These are phyloP conservation scores for Corynascus novoguineensis DNA, from an alignment of 495 filamentous ascomycete genomes.

Conservation along the genomic window DNA sequence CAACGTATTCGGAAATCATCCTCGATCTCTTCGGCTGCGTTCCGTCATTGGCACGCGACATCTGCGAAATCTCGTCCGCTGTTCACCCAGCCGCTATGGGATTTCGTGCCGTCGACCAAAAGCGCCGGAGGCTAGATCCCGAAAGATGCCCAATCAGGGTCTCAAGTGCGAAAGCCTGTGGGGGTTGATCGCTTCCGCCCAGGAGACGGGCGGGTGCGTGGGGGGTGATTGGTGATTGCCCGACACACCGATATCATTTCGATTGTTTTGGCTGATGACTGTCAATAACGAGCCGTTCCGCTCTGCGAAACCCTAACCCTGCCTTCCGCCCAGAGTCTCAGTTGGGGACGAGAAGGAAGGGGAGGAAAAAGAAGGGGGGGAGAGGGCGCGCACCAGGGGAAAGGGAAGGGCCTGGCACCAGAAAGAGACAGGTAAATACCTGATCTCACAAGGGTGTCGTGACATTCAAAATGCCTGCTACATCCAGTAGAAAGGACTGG, in stretches of 20 bases:
- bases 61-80: no score
- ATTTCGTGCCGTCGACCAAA: not conserved
- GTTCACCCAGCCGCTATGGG: not conserved
- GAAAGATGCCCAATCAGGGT: not conserved
- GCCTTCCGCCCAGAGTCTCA: not conserved
- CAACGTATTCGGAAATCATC: not conserved
- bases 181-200: not conserved
- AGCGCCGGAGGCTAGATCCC: not conserved
- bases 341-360: not conserved
- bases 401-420: no score
- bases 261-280: slow-evolving; percentile 8
- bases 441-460: no score
- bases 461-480: not conserved
- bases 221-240: slow-evolving; percentile 7
- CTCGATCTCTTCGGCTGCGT: not conserved
- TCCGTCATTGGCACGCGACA: not conserved
- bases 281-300: not conserved
- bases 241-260: slow-evolving; percentile 3
- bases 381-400: no score
- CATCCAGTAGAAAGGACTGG: not conserved
- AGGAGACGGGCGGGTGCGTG: not conserved
- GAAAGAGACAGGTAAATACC: no score
- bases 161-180: not conserved
- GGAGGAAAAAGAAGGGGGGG: not conserved
- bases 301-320: slow-evolving; percentile 8